phyloP scores from a whole-genome alignment of 139 green algal genomes.

The Eudorina sp. region DNA sequence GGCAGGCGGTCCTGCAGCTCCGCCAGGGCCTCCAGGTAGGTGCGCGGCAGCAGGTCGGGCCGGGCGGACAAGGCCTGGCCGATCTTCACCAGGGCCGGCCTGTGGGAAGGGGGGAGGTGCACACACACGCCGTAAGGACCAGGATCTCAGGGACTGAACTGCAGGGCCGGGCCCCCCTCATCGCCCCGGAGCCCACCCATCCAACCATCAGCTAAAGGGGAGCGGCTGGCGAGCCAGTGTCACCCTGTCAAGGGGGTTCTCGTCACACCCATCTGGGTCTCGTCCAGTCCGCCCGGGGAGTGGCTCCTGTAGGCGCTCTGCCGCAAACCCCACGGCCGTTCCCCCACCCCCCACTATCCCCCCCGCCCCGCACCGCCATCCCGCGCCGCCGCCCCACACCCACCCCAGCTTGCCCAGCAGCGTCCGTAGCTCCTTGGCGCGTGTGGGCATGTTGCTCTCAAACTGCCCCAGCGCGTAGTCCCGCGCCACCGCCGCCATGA shows the following conservation, averaged over 20 bases:
- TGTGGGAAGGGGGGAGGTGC: too few relatives aligned
- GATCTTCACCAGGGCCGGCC: constrained; percentile 92
- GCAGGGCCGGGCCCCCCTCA: too few relatives aligned
- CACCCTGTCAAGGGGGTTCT: too few relatives aligned
- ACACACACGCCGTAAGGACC: too few relatives aligned
- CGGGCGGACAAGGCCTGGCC: constrained; percentile 87
- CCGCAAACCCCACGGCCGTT: too few relatives aligned
- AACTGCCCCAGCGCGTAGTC: constrained; percentile 79
- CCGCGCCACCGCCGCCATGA: constrained; percentile 69
- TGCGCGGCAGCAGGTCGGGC: constrained; percentile 81
- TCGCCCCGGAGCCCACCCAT: too few relatives aligned
- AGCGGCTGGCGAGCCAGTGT: too few relatives aligned
- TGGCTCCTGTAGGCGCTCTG: too few relatives aligned
- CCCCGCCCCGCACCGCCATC: background rate
- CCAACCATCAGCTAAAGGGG: too few relatives aligned
- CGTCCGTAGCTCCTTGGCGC: constrained; percentile 77
- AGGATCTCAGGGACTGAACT: too few relatives aligned
- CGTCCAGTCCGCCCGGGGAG: too few relatives aligned
- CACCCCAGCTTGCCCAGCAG: constrained; percentile 77
- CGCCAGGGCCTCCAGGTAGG: constrained; percentile 78
- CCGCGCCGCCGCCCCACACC: constrained; percentile 1
- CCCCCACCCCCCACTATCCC: background rate
- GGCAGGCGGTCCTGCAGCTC: constrained; percentile 87
- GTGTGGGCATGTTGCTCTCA: constrained; percentile 70
- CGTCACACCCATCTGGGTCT: too few relatives aligned